phyloP scores from a whole-genome alignment of 1,139 yeast species.

The Hyphopichia khmerensis region DNA sequence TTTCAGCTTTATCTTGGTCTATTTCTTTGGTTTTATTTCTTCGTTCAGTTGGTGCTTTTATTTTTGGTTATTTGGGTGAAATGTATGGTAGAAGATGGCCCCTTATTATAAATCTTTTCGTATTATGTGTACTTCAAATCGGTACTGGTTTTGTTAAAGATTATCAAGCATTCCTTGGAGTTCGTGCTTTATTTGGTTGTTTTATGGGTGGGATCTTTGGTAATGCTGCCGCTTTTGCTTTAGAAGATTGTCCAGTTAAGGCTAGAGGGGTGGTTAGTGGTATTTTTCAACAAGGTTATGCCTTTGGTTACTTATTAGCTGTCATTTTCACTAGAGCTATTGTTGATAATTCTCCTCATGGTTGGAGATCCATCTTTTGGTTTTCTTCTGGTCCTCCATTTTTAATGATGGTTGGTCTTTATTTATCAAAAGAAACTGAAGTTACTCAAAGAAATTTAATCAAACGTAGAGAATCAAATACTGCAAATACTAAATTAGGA shows the following conservation, averaged over 20 bases:
- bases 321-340: conserved; percentile 48
- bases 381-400: conserved; percentile 65
- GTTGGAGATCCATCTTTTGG: conserved; percentile 82
- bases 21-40: conserved; percentile 77
- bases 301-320: conserved; percentile 43
- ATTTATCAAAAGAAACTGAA: conserved; percentile 38
- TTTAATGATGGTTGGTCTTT: conserved; percentile 36
- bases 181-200: conserved; percentile 45
- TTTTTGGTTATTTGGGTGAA: conserved; percentile 68
- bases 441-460: conserved; percentile 8
- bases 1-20: conserved; percentile 72
- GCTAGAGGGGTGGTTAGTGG: conserved; percentile 45
- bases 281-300: conserved; percentile 44
- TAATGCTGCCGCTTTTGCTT: conserved; percentile 37
- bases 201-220: conserved; percentile 47
- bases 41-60: conserved; percentile 73
- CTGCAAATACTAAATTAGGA: conserved; percentile 6
- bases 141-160: conserved; percentile 73
- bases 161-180: conserved; percentile 63
- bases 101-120: conserved; percentile 49
- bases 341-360: conserved; percentile 64
- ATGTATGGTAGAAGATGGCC: conserved; percentile 75
- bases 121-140: conserved; percentile 60
- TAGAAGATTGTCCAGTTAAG: conserved; percentile 35
- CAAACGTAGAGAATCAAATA: conserved; percentile 5